A percentile compares a stretch with the other conserved stretches of the same genome.
phyloP scores from a whole-genome alignment of 441 rosid genomes.

The Euphorbia celastroides region DNA sequence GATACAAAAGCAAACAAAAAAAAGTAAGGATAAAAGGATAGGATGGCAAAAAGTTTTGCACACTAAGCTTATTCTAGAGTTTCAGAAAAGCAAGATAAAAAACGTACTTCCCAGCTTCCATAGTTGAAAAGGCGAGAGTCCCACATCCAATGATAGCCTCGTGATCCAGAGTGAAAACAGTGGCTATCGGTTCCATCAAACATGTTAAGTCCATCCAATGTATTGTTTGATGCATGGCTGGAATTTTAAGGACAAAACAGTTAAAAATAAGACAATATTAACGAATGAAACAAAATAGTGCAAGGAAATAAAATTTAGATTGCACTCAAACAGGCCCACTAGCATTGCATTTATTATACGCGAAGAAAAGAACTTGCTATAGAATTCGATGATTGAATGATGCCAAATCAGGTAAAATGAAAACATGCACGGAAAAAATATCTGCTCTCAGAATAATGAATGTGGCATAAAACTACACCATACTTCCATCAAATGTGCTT shows the following conservation, averaged over 20 bases:
- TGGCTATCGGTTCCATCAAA: slow-evolving; percentile 97
- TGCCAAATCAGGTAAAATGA: background rate
- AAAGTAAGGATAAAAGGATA: slow-evolving; percentile 14
- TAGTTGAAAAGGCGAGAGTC: slow-evolving; percentile 98
- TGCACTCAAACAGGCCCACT: background rate
- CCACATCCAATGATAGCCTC: slow-evolving; percentile 98
- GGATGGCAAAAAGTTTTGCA: background rate
- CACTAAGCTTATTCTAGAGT: background rate
- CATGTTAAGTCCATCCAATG: slow-evolving; percentile 93
- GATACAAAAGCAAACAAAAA: slow-evolving; percentile 22
- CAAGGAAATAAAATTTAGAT: background rate
- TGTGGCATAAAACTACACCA: background rate
- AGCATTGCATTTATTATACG: background rate
- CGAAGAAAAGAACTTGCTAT: background rate
- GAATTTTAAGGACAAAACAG: background rate
- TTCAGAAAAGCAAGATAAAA: background rate
- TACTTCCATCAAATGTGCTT: background rate
- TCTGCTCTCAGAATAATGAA: background rate
- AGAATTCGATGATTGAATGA: background rate
- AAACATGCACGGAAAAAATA: slow-evolving; percentile 3
- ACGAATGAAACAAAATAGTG: background rate
- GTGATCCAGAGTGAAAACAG: slow-evolving; percentile 85
- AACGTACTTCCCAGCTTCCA: slow-evolving; percentile 95
- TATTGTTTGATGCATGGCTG: slow-evolving; percentile 93
- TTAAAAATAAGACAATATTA: slow-evolving; percentile 8